Percentiles rank a stretch among this genome's conserved stretches.
These are phyloP conservation scores for Sutorius eximius DNA, from an alignment of 1,284 basidiomycete genomes.

Conservation along the genomic window DNA sequence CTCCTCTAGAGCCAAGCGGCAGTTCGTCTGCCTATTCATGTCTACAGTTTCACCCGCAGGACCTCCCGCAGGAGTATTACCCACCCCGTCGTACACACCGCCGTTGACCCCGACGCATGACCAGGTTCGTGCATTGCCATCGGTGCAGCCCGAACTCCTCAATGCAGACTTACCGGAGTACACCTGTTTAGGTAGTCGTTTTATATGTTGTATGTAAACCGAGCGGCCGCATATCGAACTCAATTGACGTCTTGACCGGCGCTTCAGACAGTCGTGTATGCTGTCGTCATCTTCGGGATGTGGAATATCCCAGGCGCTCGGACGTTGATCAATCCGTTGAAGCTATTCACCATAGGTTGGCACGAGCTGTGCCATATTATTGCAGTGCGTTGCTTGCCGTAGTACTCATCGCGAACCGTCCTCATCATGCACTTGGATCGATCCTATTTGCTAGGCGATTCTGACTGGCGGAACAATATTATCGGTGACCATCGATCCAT, in stretches of 20 bases:
- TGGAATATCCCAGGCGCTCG: constrained; percentile 80
- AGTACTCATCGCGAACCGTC: not conserved
- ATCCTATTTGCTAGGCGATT: constrained; percentile 53
- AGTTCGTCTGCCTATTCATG: constrained; percentile 33
- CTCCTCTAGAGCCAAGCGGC: constrained; percentile 15
- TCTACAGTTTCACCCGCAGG: constrained; percentile 28
- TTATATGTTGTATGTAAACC: constrained; percentile 67
- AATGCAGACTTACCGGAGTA: constrained; percentile 28
- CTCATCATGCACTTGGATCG: constrained; percentile 11
- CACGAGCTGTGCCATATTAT: constrained; percentile 83
- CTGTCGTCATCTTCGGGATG: constrained; percentile 76
- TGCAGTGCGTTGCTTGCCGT: constrained; percentile 48
- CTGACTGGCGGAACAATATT: constrained; percentile 73
- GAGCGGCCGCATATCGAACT: constrained; percentile 6
- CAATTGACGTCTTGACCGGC: constrained; percentile 11
- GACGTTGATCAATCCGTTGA: constrained; percentile 74
- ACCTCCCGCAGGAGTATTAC: constrained; percentile 34
- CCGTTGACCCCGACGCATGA: constrained; percentile 41
- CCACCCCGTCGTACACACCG: constrained; percentile 23
- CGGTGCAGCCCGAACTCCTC: constrained; percentile 12
- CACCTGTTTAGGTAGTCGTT: constrained; percentile 50
- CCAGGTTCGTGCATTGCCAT: constrained; percentile 38
- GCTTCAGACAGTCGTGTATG: constrained; percentile 70
- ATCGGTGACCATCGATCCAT: constrained; percentile 79
- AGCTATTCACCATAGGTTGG: constrained; percentile 81